Percentiles rank a stretch among this genome's conserved stretches.
These are phyloP conservation scores for Lentinula guzmanii DNA, from an alignment of 768 basidiomycete species.

Conservation along the genomic window DNA sequence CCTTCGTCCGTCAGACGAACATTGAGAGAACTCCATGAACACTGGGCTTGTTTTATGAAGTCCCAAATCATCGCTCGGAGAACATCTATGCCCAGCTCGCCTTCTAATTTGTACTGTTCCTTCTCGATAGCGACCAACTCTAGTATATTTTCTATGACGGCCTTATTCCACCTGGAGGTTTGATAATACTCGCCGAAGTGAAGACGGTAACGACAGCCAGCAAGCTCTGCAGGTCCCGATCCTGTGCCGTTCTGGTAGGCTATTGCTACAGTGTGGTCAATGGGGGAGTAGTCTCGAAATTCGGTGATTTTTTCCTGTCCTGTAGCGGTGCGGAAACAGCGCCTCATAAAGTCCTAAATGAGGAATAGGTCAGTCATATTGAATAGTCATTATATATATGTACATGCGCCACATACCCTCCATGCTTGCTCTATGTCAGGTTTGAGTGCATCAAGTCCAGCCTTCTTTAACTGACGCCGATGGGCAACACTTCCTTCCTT, in stretches of 20 bases:
- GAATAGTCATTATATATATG: neutral
- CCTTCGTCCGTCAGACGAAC: too few species aligned
- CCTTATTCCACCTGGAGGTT: neutral
- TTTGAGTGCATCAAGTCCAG: neutral
- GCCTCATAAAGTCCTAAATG: neutral
- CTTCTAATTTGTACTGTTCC: neutral
- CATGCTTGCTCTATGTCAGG: neutral
- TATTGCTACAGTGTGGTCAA: neutral
- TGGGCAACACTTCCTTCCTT: neutral
- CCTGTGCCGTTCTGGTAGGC: neutral
- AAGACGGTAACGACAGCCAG: neutral
- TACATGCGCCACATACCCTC: neutral
- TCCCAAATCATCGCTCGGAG: neutral
- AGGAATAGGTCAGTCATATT: neutral
- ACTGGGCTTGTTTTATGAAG: neutral
- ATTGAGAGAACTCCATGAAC: neutral
- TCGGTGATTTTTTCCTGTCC: neutral
- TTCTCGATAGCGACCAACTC: neutral
- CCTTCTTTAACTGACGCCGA: neutral
- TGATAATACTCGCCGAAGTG: neutral
- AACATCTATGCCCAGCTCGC: neutral
- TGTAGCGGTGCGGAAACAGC: neutral
- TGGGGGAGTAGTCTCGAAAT: neutral
- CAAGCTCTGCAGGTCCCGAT: neutral
- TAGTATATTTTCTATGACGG: neutral